phyloP scores from a whole-genome alignment of 1,284 basidiomycete species.

The Trichosporon sp. region DNA sequence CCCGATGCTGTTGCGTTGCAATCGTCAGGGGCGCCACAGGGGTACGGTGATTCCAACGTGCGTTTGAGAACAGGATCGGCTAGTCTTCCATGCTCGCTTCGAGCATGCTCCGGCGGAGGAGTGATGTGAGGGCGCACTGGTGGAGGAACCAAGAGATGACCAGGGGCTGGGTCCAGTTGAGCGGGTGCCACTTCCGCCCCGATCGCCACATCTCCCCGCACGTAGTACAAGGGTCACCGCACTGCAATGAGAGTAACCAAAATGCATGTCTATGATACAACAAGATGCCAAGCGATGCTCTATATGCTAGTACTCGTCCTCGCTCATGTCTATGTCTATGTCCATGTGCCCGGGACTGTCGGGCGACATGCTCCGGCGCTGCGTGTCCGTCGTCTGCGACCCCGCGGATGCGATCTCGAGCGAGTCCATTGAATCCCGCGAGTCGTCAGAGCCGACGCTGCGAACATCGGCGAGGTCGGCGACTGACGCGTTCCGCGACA shows the following conservation, averaged over 20 bases:
- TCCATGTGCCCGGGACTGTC: not conserved
- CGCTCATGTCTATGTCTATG: not conserved
- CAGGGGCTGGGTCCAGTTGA: too few relatives aligned
- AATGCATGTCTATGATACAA: not conserved
- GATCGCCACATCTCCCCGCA: not conserved
- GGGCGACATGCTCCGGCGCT: not conserved
- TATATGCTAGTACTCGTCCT: not conserved
- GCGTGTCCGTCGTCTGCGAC: not conserved
- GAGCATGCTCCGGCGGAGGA: too few relatives aligned
- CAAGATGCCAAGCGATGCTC: not conserved
- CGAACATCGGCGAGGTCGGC: not conserved
- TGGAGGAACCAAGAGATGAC: too few relatives aligned
- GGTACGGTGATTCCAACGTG: too few relatives aligned
- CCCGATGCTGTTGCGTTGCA: too few relatives aligned
- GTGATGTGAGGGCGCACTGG: too few relatives aligned
- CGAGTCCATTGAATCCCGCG: not conserved
- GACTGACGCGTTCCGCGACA: not conserved
- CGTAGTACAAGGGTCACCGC: not conserved
- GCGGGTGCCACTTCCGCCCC: not conserved
- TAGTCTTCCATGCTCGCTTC: too few relatives aligned
- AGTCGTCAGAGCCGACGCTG: not conserved
- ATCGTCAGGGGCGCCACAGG: too few relatives aligned
- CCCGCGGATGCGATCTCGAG: not conserved
- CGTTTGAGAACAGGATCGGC: too few relatives aligned
- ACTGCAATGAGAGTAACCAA: not conserved